These are phyloP conservation scores for Xylaria sp. DNA, from an alignment of 495 filamentous ascomycete genomes.

Conservation along the genomic window DNA sequence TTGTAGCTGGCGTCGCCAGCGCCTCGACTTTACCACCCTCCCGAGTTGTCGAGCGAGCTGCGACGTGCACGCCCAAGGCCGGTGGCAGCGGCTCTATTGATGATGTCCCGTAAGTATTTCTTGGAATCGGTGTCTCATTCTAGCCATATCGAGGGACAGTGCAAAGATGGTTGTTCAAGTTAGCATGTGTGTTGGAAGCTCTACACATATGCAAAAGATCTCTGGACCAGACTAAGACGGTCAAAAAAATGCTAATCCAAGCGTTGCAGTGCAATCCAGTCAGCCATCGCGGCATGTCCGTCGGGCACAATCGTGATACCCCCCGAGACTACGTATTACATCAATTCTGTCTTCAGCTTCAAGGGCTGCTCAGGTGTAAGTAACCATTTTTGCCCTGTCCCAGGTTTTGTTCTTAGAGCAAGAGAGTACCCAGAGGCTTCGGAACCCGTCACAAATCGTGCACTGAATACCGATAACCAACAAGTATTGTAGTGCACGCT, in stretches of 20 bases:
- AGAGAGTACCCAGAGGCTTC: too few relatives aligned
- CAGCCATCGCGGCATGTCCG: slow-evolving; percentile 47
- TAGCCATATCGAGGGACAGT: background rate
- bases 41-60: slow-evolving; percentile 28
- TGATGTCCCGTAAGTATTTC: slow-evolving; percentile 40
- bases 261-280: slow-evolving; percentile 37
- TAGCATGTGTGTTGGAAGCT: background rate
- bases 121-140: background rate
- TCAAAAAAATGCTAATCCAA: background rate
- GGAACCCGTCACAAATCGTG: too few relatives aligned
- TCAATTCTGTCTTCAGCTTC: slow-evolving; percentile 46
- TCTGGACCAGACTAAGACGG: background rate
- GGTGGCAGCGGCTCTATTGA: slow-evolving; percentile 39
- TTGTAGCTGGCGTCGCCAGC: slow-evolving; percentile 11
- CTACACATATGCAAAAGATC: background rate
- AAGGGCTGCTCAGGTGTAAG: slow-evolving; percentile 43
- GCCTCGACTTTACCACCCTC: slow-evolving; percentile 14
- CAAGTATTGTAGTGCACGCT: too few relatives aligned
- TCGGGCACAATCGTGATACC: slow-evolving; percentile 55
- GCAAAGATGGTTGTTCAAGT: background rate
- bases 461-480: too few relatives aligned
- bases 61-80: slow-evolving; percentile 48
- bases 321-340: slow-evolving; percentile 47
- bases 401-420: too few relatives aligned
- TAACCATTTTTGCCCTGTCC: too few relatives aligned